phyloP scores from a whole-genome alignment of 176 grass and related monocot species.

The Aegilops umbellulata region DNA sequence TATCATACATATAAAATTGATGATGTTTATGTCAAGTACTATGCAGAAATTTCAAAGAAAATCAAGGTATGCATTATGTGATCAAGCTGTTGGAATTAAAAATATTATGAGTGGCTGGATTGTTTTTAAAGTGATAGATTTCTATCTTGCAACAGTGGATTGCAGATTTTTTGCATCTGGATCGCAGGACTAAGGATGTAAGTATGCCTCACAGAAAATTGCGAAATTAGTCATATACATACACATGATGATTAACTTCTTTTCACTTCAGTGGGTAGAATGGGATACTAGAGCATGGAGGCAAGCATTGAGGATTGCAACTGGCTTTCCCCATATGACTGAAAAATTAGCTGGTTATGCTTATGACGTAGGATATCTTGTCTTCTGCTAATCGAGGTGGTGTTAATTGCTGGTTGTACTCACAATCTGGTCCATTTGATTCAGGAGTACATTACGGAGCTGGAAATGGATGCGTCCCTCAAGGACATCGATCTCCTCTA shows the following conservation, averaged over 20 bases:
- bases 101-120: no score
- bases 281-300: not conserved
- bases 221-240: not conserved
- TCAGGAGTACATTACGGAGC: not conserved
- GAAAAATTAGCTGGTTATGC: not conserved
- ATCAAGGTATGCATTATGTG: no score
- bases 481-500: not conserved
- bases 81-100: no score
- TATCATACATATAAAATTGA: not conserved
- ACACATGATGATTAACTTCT: not conserved
- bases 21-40: no score
- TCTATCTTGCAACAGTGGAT: no score
- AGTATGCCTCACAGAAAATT: not conserved
- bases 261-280: not conserved
- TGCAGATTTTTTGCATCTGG: no score
- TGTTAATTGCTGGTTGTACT: not conserved
- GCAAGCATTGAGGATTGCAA: constrained; percentile 20
- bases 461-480: not conserved
- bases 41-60: no score
- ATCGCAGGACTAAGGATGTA: no score
- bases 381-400: constrained; percentile 5
- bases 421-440: not conserved
- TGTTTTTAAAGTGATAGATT: no score
- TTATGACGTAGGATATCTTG: not conserved
- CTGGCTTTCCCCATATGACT: not conserved